Conservation (phyloP, 805 yeast genomes). For the Myxozyma mucilagina region DNA sequence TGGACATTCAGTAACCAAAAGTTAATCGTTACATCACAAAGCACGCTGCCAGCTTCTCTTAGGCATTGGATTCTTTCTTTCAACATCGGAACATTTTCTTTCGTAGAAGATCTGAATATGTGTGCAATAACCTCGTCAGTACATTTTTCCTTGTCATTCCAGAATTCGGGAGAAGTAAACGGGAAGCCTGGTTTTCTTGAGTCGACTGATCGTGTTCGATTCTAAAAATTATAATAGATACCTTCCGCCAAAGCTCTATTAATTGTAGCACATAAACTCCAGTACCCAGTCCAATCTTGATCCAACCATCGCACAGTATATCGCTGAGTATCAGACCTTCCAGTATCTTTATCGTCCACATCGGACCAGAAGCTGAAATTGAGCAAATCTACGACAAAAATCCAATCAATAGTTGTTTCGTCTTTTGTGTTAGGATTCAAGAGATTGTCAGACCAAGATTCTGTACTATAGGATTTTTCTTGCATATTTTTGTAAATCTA, state of each 20-base stretch:
- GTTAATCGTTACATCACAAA: constrained; percentile 26
- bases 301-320: constrained; percentile 42
- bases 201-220: background rate
- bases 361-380: constrained; percentile 50
- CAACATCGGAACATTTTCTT: constrained; percentile 42
- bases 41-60: constrained; percentile 42
- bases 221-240: background rate
- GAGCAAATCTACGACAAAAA: constrained; percentile 46
- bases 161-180: constrained; percentile 42
- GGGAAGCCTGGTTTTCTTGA: constrained; percentile 37
- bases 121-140: constrained; percentile 33
- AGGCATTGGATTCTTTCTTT: constrained; percentile 41
- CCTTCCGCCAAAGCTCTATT: constrained; percentile 45
- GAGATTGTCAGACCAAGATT: constrained; percentile 43
- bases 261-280: constrained; percentile 48
- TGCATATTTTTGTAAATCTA: constrained; percentile 37
- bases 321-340: constrained; percentile 37
- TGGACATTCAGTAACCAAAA: background rate
- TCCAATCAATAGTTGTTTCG: constrained; percentile 41
- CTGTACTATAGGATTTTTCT: constrained; percentile 38
- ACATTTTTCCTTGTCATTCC: constrained; percentile 39
- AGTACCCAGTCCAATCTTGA: constrained; percentile 46
- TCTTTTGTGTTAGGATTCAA: constrained; percentile 38
- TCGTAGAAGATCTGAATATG: constrained; percentile 41
- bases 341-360: constrained; percentile 38